Conservation (phyloP, 148 eudicot genomes). For the Rheum nobile region DNA sequence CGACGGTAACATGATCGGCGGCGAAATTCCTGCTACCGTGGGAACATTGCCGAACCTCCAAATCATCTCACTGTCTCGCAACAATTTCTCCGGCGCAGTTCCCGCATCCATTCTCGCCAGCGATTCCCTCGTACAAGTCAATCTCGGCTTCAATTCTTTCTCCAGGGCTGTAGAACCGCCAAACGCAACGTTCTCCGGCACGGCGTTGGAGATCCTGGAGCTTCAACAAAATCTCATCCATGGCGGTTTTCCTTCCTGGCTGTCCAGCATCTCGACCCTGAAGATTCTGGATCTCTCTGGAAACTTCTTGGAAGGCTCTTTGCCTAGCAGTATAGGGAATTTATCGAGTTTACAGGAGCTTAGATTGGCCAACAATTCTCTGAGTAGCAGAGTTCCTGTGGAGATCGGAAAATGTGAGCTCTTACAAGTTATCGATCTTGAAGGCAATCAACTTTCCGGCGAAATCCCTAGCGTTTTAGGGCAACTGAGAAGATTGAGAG, state of each 20-base stretch:
- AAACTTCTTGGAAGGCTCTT: slow-evolving; percentile 33
- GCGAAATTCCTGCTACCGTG: slow-evolving; percentile 46
- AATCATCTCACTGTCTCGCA: slow-evolving; percentile 38
- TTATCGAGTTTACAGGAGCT: slow-evolving; percentile 40
- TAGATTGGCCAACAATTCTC: slow-evolving; percentile 48
- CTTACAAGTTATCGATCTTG: slow-evolving; percentile 43
- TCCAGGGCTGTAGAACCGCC: slow-evolving; percentile 13
- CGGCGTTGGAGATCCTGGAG: slow-evolving; percentile 31
- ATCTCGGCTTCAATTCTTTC: slow-evolving; percentile 46
- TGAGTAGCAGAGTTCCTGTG: slow-evolving; percentile 43
- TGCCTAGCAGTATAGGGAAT: slow-evolving; percentile 30
- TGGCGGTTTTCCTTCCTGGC: slow-evolving; percentile 45
- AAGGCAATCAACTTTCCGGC: slow-evolving; percentile 45
- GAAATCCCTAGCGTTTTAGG: slow-evolving; percentile 44
- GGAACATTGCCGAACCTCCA: slow-evolving; percentile 35
- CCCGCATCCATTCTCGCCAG: slow-evolving; percentile 26
- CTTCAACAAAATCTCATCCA: slow-evolving; percentile 42
- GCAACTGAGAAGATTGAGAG: slow-evolving; percentile 28
- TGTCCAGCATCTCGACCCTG: slow-evolving; percentile 25
- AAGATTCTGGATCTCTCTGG: slow-evolving; percentile 44
- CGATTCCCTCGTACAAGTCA: slow-evolving; percentile 26
- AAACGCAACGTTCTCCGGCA: slow-evolving; percentile 5
- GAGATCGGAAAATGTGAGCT: slow-evolving; percentile 27
- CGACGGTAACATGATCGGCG: slow-evolving; percentile 38
- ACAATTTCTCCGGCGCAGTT: slow-evolving; percentile 47